Conservation (phyloP, 495 filamentous ascomycete genomes). For the Tuber brumale region DNA sequence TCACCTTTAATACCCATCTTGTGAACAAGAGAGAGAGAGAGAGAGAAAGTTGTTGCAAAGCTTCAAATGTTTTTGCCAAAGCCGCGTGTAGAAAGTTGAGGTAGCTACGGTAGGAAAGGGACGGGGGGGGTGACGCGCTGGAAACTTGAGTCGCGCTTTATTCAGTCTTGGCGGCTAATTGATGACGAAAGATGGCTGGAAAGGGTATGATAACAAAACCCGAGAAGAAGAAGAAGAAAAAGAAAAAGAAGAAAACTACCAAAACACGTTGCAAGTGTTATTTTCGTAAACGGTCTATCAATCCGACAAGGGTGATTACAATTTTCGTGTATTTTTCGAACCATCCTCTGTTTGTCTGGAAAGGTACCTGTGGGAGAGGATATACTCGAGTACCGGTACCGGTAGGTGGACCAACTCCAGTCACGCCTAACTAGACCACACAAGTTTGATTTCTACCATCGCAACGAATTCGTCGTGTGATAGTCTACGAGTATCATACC, state of each 20-base stretch:
- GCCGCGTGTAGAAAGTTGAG: neutral
- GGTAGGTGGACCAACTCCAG: no score
- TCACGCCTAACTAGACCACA: neutral
- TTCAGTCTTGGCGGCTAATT: neutral
- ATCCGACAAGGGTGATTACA: neutral
- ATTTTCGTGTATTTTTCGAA: neutral
- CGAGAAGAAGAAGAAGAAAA: no score
- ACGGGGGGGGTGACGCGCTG: neutral
- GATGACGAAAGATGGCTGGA: constrained; percentile 1
- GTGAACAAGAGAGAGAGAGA: neutral
- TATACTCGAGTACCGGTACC: no score
- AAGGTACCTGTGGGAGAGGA: neutral
- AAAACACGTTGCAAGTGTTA: neutral
- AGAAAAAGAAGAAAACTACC: no score
- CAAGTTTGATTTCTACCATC: neutral
- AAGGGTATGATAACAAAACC: neutral
- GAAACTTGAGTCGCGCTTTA: neutral
- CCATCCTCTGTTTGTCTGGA: neutral
- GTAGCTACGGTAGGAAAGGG: neutral
- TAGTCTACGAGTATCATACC: no score
- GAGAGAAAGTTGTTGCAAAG: neutral
- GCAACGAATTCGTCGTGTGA: neutral
- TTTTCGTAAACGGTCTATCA: neutral
- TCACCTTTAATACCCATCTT: constrained; percentile 86
- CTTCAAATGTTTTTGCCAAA: neutral